These are phyloP conservation scores for Hypoxylon sp. DNA, from an alignment of 2,329 filamentous ascomycete genomes.

Conservation along the genomic window DNA sequence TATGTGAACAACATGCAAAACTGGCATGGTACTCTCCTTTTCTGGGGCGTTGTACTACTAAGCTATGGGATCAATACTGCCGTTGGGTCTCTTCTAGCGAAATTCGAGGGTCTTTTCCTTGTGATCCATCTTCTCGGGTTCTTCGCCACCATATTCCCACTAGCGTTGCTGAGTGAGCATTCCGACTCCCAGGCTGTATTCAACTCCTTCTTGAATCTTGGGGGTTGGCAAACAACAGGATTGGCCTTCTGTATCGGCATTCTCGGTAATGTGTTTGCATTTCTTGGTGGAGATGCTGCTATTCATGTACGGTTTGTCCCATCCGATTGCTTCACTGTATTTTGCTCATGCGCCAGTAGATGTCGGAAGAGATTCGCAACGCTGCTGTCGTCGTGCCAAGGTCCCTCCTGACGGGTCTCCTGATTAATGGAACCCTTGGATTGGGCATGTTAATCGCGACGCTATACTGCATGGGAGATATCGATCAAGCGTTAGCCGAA, in stretches of 20 bases:
- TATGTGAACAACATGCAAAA: conserved; percentile 49
- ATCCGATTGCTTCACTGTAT: neutral
- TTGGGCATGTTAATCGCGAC: conserved; percentile 70
- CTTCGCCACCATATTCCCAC: conserved; percentile 58
- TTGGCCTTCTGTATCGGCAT: conserved; percentile 57
- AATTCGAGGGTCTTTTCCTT: conserved; percentile 61
- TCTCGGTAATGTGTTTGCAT: conserved; percentile 45
- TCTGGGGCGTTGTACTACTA: conserved; percentile 51
- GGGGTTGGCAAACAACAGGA: conserved; percentile 62
- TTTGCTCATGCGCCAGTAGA: conserved; percentile 47
- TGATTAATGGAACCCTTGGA: conserved; percentile 67
- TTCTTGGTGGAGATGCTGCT: conserved; percentile 59
- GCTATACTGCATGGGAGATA: conserved; percentile 67
- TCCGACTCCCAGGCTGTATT: conserved; percentile 61
- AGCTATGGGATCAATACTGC: conserved; percentile 51
- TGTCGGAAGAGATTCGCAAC: conserved; percentile 64
- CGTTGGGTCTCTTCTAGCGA: conserved; percentile 60
- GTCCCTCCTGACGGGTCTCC: conserved; percentile 64
- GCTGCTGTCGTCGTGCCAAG: conserved; percentile 65
- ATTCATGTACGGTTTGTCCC: conserved; percentile 41
- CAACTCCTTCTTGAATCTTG: conserved; percentile 62
- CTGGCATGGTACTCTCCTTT: conserved; percentile 56
- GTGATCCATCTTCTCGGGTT: conserved; percentile 62
- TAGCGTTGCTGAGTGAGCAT: conserved; percentile 55
- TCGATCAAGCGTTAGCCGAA: conserved; percentile 60